These are phyloP conservation scores for Pharnaceum exiguum DNA, from an alignment of 148 eudicot genomes.

Conservation along the genomic window DNA sequence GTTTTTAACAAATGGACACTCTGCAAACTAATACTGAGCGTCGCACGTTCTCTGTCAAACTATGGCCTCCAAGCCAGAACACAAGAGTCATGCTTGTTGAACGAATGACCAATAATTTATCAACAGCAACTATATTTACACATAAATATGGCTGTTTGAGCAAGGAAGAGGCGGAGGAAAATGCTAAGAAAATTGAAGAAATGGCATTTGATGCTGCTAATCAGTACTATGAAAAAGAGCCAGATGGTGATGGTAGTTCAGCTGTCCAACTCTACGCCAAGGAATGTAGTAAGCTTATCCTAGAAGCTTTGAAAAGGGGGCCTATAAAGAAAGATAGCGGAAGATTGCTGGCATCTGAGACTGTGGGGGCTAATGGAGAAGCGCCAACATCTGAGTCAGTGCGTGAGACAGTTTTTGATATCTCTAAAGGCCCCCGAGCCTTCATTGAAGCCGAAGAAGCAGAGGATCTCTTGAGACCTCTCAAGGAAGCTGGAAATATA, in stretches of 20 bases:
- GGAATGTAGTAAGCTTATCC: conserved; percentile 59
- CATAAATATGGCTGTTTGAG: conserved; percentile 54
- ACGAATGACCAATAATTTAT: conserved; percentile 56
- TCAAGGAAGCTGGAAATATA: conserved; percentile 36
- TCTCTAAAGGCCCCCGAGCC: conserved; percentile 42
- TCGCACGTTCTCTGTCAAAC: conserved; percentile 39
- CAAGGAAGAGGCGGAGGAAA: conserved; percentile 57
- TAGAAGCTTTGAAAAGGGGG: conserved; percentile 60
- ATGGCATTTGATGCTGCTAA: conserved; percentile 47
- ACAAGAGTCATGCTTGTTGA: conserved; percentile 56
- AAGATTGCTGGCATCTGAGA: conserved; percentile 15
- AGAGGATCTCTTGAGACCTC: conserved; percentile 38
- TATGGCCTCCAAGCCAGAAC: conserved; percentile 65
- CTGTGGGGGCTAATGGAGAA: conserved; percentile 22
- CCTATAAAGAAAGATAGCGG: conserved; percentile 27
- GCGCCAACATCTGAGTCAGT: conserved; percentile 11
- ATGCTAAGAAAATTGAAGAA: conserved; percentile 54
- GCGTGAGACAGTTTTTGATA: conserved; percentile 37
- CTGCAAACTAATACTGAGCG: conserved; percentile 8
- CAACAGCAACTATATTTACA: conserved; percentile 50
- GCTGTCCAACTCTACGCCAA: conserved; percentile 71
- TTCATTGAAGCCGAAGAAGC: conserved; percentile 49
- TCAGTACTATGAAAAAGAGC: conserved; percentile 51
- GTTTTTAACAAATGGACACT: conserved; percentile 38
- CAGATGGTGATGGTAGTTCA: conserved; percentile 71